Evolutionary conservation across 176 grass and related monocot species (phyloP).

Genomic region (Urochloa ruziziensis): DNA sequence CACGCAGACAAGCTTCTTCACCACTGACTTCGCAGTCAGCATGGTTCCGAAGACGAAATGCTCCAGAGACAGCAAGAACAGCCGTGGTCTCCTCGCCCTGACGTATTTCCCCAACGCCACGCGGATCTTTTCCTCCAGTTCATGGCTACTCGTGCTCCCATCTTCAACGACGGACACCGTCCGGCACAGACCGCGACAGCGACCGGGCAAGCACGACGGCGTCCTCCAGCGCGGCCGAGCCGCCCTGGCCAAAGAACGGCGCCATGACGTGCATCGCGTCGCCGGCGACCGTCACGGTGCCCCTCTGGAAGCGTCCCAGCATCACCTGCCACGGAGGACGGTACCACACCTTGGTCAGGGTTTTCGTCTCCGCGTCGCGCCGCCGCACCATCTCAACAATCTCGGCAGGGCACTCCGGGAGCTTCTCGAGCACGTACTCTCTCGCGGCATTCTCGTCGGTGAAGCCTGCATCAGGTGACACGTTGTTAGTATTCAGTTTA

Average conservation of each 20-base stretch:
- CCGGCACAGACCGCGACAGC: neutral
- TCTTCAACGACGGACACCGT: too few relatives aligned
- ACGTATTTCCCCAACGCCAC: conserved; percentile 15
- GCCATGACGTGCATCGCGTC: conserved; percentile 64
- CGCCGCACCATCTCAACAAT: conserved; percentile 20
- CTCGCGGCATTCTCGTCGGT: neutral
- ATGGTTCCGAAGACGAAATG: neutral
- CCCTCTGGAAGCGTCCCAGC: conserved; percentile 8
- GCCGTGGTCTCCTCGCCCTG: conserved; percentile 19
- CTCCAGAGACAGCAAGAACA: neutral
- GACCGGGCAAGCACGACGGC: conserved; percentile 45
- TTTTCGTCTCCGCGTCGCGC: conserved; percentile 22
- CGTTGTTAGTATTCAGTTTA: too few relatives aligned
- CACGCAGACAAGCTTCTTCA: conserved; percentile 21
- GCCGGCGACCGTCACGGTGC: conserved; percentile 22
- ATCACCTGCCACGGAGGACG: conserved; percentile 38
- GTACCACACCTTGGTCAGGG: neutral
- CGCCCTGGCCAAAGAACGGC: conserved; percentile 54
- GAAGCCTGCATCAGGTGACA: neutral
- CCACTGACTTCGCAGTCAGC: neutral
- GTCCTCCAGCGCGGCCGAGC: conserved; percentile 31
- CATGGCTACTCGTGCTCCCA: too few relatives aligned
- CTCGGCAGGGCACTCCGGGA: conserved; percentile 24
- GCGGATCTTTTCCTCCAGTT: neutral
- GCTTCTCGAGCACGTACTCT: neutral